Percentiles rank a stretch among this genome's conserved stretches.
Evolutionary conservation across 2,329 filamentous ascomycete genomes (phyloP).

Genomic region (Hymenoscyphus albidus): DNA sequence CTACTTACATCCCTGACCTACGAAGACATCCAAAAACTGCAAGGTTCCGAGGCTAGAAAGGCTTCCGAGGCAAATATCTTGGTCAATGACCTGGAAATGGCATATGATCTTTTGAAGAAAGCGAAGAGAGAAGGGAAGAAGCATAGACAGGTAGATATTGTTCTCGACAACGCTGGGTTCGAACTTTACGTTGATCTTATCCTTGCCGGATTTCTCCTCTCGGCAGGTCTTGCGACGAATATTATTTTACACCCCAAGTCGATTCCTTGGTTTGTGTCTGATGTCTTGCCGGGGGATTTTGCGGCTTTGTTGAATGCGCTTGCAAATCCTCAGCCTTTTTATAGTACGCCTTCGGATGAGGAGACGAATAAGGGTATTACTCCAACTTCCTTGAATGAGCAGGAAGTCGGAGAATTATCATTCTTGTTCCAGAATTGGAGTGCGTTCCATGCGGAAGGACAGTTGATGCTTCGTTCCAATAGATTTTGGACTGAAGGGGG

Average conservation of each 20-base stretch:
- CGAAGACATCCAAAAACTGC: conserved; percentile 94
- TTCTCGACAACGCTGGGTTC: conserved; percentile 96
- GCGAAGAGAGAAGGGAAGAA: conserved; percentile 60
- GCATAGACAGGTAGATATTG: conserved; percentile 82
- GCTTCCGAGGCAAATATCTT: conserved; percentile 87
- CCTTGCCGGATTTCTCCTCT: conserved; percentile 83
- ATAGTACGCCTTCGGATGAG: conserved; percentile 69
- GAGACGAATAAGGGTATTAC: conserved; percentile 53
- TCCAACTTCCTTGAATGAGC: conserved; percentile 59
- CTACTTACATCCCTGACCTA: conserved; percentile 86
- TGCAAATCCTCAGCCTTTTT: conserved; percentile 74
- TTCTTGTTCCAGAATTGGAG: conserved; percentile 85
- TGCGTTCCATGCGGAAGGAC: conserved; percentile 73
- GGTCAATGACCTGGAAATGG: conserved; percentile 73
- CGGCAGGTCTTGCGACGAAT: conserved; percentile 77
- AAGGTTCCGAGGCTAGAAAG: conserved; percentile 83
- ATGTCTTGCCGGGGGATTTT: conserved; percentile 86
- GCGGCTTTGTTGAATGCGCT: conserved; percentile 75
- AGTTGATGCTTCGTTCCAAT: conserved; percentile 79
- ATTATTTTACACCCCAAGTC: conserved; percentile 90
- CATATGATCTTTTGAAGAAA: conserved; percentile 65
- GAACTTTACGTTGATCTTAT: conserved; percentile 95
- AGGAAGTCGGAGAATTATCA: conserved; percentile 62
- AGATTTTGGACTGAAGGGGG: conserved; percentile 86
- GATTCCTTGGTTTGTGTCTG: conserved; percentile 97